A percentile compares a stretch with the other conserved stretches of the same genome.
Conservation (phyloP, 2,329 filamentous ascomycete genomes). For the Monosporascus sp. region DNA sequence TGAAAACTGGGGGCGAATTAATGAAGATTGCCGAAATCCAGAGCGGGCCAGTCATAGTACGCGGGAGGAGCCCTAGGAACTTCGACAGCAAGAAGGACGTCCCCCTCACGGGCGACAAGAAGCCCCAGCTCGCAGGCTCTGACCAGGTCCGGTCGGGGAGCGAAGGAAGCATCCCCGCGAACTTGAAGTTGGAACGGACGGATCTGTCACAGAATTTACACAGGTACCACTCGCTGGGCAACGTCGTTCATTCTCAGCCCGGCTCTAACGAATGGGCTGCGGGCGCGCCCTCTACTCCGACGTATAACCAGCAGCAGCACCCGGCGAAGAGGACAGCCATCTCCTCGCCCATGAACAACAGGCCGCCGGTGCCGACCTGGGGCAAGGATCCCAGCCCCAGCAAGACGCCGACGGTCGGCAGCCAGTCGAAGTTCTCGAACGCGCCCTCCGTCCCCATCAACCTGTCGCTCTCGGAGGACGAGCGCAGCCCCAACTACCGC, state of each 20-base stretch:
- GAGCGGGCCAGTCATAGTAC: slow-evolving; percentile 90
- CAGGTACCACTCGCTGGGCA: slow-evolving; percentile 19
- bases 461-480: slow-evolving; percentile 55
- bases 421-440: slow-evolving; percentile 17
- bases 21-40: slow-evolving; percentile 76
- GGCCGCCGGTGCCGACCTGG: slow-evolving; percentile 52
- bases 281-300: slow-evolving; percentile 28
- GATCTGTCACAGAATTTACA: slow-evolving; percentile 20
- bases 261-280: slow-evolving; percentile 41
- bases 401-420: slow-evolving; percentile 16
- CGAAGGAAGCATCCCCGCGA: slow-evolving; percentile 22
- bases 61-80: slow-evolving; percentile 86
- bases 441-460: slow-evolving; percentile 35
- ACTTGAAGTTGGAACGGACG: slow-evolving; percentile 25
- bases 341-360: slow-evolving; percentile 40
- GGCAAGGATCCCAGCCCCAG: slow-evolving; percentile 20
- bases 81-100: slow-evolving; percentile 76
- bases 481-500: slow-evolving; percentile 48
- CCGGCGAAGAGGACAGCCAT: slow-evolving; percentile 48
- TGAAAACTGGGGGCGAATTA: slow-evolving; percentile 59
- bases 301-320: slow-evolving; percentile 26
- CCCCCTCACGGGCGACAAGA: slow-evolving; percentile 41
- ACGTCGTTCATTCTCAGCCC: slow-evolving; percentile 12
- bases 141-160: slow-evolving; percentile 39
- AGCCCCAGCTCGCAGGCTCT: slow-evolving; percentile 36